Evolutionary conservation across 129 eudicot genomes (phyloP), one percentile per base, ranked within the genome.

Genomic region (Saussurea involucrata): DNA sequence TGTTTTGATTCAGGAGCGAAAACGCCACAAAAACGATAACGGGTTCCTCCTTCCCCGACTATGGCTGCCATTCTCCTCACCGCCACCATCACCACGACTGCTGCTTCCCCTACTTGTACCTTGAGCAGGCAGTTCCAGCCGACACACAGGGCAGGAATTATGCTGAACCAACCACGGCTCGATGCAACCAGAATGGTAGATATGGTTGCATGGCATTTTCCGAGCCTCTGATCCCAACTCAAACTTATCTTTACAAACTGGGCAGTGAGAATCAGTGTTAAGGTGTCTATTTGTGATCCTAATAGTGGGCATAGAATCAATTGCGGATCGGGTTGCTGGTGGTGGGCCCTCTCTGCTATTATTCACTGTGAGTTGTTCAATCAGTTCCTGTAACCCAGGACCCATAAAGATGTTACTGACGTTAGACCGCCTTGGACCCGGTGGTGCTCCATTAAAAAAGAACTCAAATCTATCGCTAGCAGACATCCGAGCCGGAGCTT

Each of bases 91-190:
- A 65, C 67, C 40, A 24, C 85, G 25, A 22, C 84, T 68, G 27
- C 80, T 58, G 40, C 80, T 73, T 3, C 82, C 78, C 71, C 80
- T 80, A 72, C 71, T 81, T 42, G 93, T 83, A 55, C 83, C 88
- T n/a, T 72, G 79, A 34, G 89, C 79, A 40, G 97, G 96, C 76
- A 94, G 80, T 84, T 87, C 97, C 78, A 87, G 77, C 57, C 98
- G 97, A 66, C 98, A 93, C 64, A 93, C 98, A 4, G 98, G 98
- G 79, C 98, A 93, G 0, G 98, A 90, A 67, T 93, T 93, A 63
- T 90, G 98, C 89, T 88, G 95, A 53, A 88, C 95, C 80, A 93
- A 83, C 98, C 98, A 93, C 1, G 98, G 97, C 63, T 88, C 92
- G 21, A 93, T 93, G 77, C 98, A 93, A 58, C 91, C 97, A 15